phyloP scores from a whole-genome alignment of 1,284 basidiomycete species.

The Gomphus sp. region DNA sequence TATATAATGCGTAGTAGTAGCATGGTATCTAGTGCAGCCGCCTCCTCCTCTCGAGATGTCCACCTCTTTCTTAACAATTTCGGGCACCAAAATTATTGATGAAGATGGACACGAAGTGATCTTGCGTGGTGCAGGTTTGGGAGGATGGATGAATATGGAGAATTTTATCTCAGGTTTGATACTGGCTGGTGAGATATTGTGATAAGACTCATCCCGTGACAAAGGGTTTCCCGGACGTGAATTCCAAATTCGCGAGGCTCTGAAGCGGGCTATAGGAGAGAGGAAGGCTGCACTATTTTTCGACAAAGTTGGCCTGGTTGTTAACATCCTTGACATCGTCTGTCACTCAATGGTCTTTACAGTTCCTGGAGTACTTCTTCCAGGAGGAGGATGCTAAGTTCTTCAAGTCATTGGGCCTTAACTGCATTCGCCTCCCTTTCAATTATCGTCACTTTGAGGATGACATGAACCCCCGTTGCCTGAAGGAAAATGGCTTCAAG shows the following conservation, averaged over 20 bases:
- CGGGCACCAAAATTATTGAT: constrained; percentile 49
- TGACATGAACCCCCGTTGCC: constrained; percentile 54
- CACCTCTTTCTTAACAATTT: constrained; percentile 39
- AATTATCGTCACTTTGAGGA: constrained; percentile 65
- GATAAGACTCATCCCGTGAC: background rate
- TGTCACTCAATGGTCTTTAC: background rate
- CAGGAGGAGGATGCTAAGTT: constrained; percentile 59
- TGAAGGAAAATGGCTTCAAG: constrained; percentile 51
- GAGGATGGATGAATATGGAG: constrained; percentile 68
- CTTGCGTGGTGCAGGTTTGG: constrained; percentile 58
- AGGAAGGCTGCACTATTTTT: constrained; percentile 72
- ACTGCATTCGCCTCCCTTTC: constrained; percentile 60
- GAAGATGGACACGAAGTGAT: constrained; percentile 45
- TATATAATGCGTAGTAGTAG: background rate
- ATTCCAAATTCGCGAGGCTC: constrained; percentile 56
- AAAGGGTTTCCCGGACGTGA: constrained; percentile 51
- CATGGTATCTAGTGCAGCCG: background rate
- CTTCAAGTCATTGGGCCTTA: constrained; percentile 60
- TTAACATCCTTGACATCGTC: background rate
- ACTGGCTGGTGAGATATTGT: background rate
- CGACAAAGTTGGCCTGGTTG: constrained; percentile 42
- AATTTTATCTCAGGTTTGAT: constrained; percentile 46
- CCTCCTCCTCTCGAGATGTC: constrained; percentile 4
- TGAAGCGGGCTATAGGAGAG: constrained; percentile 54
- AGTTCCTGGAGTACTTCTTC: constrained; percentile 74